These are phyloP conservation scores for Kwoniella dendrophila DNA, from an alignment of 768 basidiomycete genomes.

Conservation along the genomic window DNA sequence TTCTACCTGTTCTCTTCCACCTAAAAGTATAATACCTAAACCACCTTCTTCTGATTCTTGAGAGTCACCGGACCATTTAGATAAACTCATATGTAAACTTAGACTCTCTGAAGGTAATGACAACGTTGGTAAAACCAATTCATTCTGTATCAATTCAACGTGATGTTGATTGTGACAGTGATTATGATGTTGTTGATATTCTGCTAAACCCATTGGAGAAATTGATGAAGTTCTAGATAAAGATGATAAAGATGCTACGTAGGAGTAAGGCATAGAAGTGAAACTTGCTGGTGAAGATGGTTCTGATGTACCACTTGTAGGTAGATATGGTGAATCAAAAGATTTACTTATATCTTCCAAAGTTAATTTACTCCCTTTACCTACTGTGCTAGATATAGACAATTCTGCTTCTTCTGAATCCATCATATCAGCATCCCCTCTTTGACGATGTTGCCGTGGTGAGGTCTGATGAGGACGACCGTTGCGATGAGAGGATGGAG, in stretches of 20 bases:
- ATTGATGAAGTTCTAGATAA: conserved; percentile 28
- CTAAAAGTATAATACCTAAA: conserved; percentile 15
- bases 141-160: conserved; percentile 10
- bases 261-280: conserved; percentile 32
- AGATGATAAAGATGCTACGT: conserved; percentile 32
- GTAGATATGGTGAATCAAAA: conserved; percentile 11
- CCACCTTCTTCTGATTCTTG: conserved; percentile 15
- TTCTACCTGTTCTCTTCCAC: conserved; percentile 13
- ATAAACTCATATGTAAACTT: conserved; percentile 35
- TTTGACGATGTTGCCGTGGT: neutral
- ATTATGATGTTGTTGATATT: neutral
- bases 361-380: neutral
- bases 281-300: conserved; percentile 39
- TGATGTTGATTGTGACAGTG: too few species aligned
- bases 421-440: too few species aligned
- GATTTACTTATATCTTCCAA: conserved; percentile 6
- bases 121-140: conserved; percentile 43
- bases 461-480: neutral
- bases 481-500: neutral
- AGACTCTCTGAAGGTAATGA: conserved; percentile 34
- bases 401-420: too few species aligned
- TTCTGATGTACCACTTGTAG: conserved; percentile 26
- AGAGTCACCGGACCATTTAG: conserved; percentile 11
- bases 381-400: too few species aligned
- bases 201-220: conserved; percentile 11